These are phyloP conservation scores for Colletotrichum limetticola DNA, from an alignment of 2,329 filamentous ascomycete species.

Conservation along the genomic window DNA sequence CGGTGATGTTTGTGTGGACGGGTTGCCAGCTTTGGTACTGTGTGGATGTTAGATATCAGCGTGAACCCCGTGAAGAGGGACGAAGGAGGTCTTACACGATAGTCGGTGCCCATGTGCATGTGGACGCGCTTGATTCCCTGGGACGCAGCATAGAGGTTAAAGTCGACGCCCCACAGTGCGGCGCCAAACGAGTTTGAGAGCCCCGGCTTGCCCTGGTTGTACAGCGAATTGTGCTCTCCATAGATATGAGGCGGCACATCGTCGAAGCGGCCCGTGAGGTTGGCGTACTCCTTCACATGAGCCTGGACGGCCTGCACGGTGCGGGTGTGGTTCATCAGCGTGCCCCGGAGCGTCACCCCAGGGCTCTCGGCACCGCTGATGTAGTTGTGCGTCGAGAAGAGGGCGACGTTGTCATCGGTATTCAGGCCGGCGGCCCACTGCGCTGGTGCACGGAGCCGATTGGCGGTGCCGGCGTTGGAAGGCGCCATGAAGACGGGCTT, in stretches of 20 bases:
- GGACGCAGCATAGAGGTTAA: constrained; percentile 67
- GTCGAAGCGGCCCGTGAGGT: constrained; percentile 52
- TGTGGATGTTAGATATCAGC: constrained; percentile 4
- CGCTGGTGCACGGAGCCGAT: constrained; percentile 59
- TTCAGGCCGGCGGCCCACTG: constrained; percentile 67
- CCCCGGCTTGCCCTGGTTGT: constrained; percentile 69
- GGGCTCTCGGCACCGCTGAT: constrained; percentile 68
- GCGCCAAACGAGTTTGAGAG: constrained; percentile 74
- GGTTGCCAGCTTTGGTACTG: constrained; percentile 71
- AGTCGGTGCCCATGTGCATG: constrained; percentile 74
- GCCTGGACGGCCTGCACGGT: constrained; percentile 59
- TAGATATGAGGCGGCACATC: constrained; percentile 65
- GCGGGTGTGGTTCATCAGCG: constrained; percentile 71
- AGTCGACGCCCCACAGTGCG: constrained; percentile 73
- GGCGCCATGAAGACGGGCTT: constrained; percentile 63
- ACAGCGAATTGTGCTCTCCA: constrained; percentile 71
- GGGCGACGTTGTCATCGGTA: constrained; percentile 57
- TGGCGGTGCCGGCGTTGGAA: constrained; percentile 64
- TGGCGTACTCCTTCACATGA: constrained; percentile 58
- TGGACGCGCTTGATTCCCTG: constrained; percentile 67
- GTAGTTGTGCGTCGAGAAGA: constrained; percentile 72
- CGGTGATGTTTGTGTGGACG: constrained; percentile 58
- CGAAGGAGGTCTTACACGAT: constrained; percentile 50
- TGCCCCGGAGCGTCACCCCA: constrained; percentile 70
- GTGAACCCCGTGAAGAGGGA: neutral